Percentiles rank a stretch among this genome's conserved stretches.
Evolutionary conservation across 345 rosid species (phyloP).

Genomic region (Combretum micranthum): DNA sequence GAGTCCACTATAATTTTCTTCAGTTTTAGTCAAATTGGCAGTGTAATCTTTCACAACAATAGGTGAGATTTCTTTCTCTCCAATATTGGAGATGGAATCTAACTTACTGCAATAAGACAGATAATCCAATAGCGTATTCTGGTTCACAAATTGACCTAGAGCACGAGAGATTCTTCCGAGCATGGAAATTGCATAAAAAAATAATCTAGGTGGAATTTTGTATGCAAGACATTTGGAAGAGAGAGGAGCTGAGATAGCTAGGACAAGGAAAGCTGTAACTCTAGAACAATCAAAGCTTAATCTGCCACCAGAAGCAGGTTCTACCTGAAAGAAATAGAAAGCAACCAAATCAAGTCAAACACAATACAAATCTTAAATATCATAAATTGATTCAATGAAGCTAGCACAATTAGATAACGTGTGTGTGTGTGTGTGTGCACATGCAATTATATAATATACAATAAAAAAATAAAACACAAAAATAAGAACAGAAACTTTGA

Average conservation of each 20-base stretch:
- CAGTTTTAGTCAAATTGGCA: constrained; percentile 1
- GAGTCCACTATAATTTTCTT: constrained; percentile 8
- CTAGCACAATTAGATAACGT: no score
- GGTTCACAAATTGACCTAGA: constrained; percentile 54
- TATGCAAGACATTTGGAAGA: constrained; percentile 30
- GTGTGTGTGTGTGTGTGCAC: no score
- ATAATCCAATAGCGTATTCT: constrained; percentile 55
- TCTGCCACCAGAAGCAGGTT: constrained; percentile 47
- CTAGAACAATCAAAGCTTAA: constrained; percentile 48
- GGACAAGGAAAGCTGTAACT: constrained; percentile 66
- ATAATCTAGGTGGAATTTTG: constrained; percentile 47
- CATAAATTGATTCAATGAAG: no score
- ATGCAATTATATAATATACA: no score
- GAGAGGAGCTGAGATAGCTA: constrained; percentile 64
- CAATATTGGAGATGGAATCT: constrained; percentile 21
- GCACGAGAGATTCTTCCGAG: constrained; percentile 72
- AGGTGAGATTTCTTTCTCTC: constrained; percentile 16
- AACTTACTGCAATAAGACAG: constrained; percentile 50
- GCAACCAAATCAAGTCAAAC: constrained; percentile 9
- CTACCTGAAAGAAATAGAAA: constrained; percentile 47
- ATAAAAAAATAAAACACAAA: no score
- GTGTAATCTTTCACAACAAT: constrained; percentile 19
- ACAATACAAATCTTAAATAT: neutral
- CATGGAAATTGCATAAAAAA: constrained; percentile 64
- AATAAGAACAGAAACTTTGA: no score